phyloP scores from a whole-genome alignment of 345 rosid genomes.

The Jatropha curcas region DNA sequence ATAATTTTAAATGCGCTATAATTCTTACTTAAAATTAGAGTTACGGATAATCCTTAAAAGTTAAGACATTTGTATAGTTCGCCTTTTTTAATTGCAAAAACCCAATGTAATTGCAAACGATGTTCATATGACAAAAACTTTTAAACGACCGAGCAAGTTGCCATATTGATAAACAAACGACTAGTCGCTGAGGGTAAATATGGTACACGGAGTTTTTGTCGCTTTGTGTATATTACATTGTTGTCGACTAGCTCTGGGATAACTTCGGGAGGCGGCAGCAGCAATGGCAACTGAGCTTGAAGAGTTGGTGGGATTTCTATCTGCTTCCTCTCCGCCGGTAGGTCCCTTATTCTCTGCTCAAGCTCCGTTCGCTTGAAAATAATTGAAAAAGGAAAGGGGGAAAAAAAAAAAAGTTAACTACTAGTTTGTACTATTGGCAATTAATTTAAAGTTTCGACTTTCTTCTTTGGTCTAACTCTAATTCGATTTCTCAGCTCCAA shows the following conservation, averaged over 20 bases:
- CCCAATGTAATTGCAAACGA: too few relatives aligned
- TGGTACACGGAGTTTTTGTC: not conserved
- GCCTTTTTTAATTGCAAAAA: too few relatives aligned
- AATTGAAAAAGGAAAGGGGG: too few relatives aligned
- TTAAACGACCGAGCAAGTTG: too few relatives aligned
- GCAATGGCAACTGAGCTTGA: conserved; percentile 87
- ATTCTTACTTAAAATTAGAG: too few relatives aligned
- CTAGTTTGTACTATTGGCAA: not conserved
- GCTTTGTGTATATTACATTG: not conserved
- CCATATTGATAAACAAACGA: not conserved
- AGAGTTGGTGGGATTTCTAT: conserved; percentile 70
- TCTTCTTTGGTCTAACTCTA: too few relatives aligned
- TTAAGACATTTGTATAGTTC: too few relatives aligned
- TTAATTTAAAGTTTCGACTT: not conserved
- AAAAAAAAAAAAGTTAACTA: too few relatives aligned
- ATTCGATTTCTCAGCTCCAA: not conserved
- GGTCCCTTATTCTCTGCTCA: conserved; percentile 18
- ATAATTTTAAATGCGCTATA: too few relatives aligned
- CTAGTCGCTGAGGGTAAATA: not conserved
- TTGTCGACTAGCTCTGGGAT: too few relatives aligned
- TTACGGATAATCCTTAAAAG: too few relatives aligned
- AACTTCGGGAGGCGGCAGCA: not conserved
- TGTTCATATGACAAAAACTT: too few relatives aligned
- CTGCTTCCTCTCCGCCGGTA: conserved; percentile 70
- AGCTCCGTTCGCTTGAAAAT: not conserved